Evolutionary conservation across 805 yeast species (phyloP).

Genomic region (Scheffersomyces amazonensis): DNA sequence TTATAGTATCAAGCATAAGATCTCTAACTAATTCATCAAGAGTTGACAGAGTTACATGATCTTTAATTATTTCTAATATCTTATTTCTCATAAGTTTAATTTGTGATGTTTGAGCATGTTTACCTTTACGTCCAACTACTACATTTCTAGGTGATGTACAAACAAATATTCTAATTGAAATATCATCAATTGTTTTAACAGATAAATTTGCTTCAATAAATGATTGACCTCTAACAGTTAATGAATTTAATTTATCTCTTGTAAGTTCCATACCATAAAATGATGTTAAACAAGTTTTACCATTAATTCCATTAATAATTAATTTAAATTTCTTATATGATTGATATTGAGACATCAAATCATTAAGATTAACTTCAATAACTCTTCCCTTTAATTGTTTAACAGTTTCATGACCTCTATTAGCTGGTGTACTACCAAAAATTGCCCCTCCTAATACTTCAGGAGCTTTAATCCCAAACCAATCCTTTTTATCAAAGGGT

Average conservation of each 20-base stretch:
- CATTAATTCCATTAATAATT: slow-evolving; percentile 97
- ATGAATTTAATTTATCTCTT: slow-evolving; percentile 89
- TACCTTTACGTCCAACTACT: slow-evolving; percentile 91
- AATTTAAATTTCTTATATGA: slow-evolving; percentile 91
- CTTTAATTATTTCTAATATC: slow-evolving; percentile 89
- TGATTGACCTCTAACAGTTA: slow-evolving; percentile 97
- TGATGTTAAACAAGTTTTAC: slow-evolving; percentile 95
- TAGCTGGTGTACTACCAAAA: slow-evolving; percentile 94
- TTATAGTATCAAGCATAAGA: slow-evolving; percentile 86
- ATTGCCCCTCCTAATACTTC: slow-evolving; percentile 94
- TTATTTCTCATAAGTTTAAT: slow-evolving; percentile 93
- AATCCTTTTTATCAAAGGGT: slow-evolving; percentile 96
- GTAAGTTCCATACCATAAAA: slow-evolving; percentile 98
- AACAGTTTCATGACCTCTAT: slow-evolving; percentile 95
- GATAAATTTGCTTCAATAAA: slow-evolving; percentile 95
- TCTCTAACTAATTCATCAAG: slow-evolving; percentile 91
- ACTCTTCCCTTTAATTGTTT: slow-evolving; percentile 96
- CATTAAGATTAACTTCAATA: slow-evolving; percentile 89
- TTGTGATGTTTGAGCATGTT: slow-evolving; percentile 94
- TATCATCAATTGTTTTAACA: slow-evolving; percentile 94
- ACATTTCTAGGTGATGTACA: slow-evolving; percentile 97
- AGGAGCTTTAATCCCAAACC: slow-evolving; percentile 97
- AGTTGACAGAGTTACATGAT: slow-evolving; percentile 89
- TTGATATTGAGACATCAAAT: slow-evolving; percentile 95
- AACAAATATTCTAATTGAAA: slow-evolving; percentile 89